A percentile compares a stretch with the other conserved stretches of the same genome.
Evolutionary conservation across 306 rosid genomes (phyloP).

Genomic region (Dalbergia cultrata): DNA sequence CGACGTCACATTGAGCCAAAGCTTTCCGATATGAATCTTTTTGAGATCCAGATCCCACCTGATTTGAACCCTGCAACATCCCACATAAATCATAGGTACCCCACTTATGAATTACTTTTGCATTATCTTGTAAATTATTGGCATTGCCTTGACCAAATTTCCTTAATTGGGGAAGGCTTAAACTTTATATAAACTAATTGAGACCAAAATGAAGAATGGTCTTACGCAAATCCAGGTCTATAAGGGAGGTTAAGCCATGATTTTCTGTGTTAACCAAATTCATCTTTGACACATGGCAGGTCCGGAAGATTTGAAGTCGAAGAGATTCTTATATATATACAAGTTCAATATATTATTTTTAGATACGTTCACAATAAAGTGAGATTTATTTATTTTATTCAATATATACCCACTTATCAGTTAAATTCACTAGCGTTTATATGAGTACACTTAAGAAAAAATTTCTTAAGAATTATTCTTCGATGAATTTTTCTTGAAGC

Average conservation of each 20-base stretch:
- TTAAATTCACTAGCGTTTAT: too few relatives aligned
- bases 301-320: neutral
- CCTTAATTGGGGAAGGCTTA: neutral
- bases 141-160: neutral
- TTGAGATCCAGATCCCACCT: slow-evolving; percentile 2
- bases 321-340: too few relatives aligned
- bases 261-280: neutral
- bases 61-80: slow-evolving; percentile 46
- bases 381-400: too few relatives aligned
- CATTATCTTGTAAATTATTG: slow-evolving; percentile 33
- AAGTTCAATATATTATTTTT: too few relatives aligned
- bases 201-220: neutral
- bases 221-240: neutral
- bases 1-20: neutral
- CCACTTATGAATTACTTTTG: slow-evolving; percentile 25
- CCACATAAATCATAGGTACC: slow-evolving; percentile 9
- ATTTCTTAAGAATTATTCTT: too few relatives aligned
- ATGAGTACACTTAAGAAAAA: too few relatives aligned
- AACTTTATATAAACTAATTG: neutral
- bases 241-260: neutral
- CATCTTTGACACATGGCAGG: slow-evolving; percentile 10
- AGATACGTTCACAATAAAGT: too few relatives aligned
- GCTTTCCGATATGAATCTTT: neutral
- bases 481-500: neutral
- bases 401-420: too few relatives aligned